Conservation (phyloP, 2,329 filamentous ascomycete genomes). For the Exophiala phaeomuriformis region DNA sequence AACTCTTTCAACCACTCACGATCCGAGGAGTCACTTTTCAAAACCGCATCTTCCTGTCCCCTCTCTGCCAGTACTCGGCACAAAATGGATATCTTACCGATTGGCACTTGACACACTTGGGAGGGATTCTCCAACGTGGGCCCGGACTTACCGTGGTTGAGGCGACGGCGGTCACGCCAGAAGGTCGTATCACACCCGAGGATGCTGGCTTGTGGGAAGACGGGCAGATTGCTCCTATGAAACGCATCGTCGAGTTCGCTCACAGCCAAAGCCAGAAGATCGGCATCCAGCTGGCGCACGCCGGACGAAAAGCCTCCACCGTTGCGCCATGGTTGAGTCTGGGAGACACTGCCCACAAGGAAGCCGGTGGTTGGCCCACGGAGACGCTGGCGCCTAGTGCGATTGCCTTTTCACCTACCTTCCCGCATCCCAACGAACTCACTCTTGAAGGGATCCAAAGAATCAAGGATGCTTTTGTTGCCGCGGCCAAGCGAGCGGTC, state of each 20-base stretch:
- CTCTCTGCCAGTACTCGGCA: constrained; percentile 61
- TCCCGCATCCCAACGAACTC: constrained; percentile 60
- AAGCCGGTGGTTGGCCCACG: constrained; percentile 49
- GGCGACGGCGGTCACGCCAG: constrained; percentile 65
- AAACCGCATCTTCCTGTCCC: constrained; percentile 59
- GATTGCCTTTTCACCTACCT: constrained; percentile 55
- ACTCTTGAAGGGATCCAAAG: constrained; percentile 58
- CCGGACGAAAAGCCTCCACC: constrained; percentile 60
- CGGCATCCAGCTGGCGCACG: constrained; percentile 70
- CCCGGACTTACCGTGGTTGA: constrained; percentile 69
- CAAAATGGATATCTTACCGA: constrained; percentile 66
- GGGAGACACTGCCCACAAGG: constrained; percentile 49
- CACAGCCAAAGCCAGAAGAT: constrained; percentile 58
- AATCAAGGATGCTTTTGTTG: constrained; percentile 25
- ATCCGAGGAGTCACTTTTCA: constrained; percentile 51
- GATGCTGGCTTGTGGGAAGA: constrained; percentile 79
- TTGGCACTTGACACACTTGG: constrained; percentile 76
- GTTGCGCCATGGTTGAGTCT: constrained; percentile 56
- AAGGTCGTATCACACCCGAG: constrained; percentile 76
- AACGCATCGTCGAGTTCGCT: constrained; percentile 30
- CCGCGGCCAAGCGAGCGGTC: constrained; percentile 53
- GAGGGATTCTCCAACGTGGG: constrained; percentile 68
- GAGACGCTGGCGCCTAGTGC: constrained; percentile 52
- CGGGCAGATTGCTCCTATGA: constrained; percentile 57
- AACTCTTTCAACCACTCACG: constrained; percentile 39